Percentiles rank a stretch among this genome's conserved stretches.
phyloP scores from a whole-genome alignment of 2,329 filamentous ascomycete genomes.

The Cryphonectria radicalis region DNA sequence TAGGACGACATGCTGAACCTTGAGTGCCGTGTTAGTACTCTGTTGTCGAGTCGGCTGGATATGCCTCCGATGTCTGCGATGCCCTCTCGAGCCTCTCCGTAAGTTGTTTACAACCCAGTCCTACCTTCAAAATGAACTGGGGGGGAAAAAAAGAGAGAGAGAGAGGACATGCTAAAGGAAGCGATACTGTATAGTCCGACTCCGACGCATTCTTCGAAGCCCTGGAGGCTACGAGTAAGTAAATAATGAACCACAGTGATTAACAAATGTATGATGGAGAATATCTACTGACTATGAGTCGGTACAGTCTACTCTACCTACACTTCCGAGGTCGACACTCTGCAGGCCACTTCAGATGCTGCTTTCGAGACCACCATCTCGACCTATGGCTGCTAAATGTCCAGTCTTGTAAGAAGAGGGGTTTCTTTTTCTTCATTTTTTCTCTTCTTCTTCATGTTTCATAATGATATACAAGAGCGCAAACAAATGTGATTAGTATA shows the following conservation, averaged over 20 bases:
- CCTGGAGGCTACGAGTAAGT: slow-evolving; percentile 13
- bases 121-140: too few species aligned
- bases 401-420: neutral
- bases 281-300: neutral
- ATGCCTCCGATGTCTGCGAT: slow-evolving; percentile 15
- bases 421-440: neutral
- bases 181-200: neutral
- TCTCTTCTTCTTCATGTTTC: neutral
- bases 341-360: slow-evolving; percentile 11
- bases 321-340: neutral
- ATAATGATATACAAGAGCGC: neutral
- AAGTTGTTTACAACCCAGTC: neutral
- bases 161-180: neutral
- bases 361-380: slow-evolving; percentile 8
- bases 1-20: neutral
- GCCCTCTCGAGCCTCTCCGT: slow-evolving; percentile 20
- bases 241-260: neutral
- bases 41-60: slow-evolving; percentile 17
- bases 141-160: too few species aligned
- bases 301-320: slow-evolving; percentile 12
- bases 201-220: slow-evolving; percentile 13
- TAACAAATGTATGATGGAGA: neutral
- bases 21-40: neutral
- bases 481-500: neutral
- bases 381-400: slow-evolving; percentile 14